Evolutionary conservation across 2,329 filamentous ascomycete species (phyloP).

Genomic region (Cytospora schulzeri): DNA sequence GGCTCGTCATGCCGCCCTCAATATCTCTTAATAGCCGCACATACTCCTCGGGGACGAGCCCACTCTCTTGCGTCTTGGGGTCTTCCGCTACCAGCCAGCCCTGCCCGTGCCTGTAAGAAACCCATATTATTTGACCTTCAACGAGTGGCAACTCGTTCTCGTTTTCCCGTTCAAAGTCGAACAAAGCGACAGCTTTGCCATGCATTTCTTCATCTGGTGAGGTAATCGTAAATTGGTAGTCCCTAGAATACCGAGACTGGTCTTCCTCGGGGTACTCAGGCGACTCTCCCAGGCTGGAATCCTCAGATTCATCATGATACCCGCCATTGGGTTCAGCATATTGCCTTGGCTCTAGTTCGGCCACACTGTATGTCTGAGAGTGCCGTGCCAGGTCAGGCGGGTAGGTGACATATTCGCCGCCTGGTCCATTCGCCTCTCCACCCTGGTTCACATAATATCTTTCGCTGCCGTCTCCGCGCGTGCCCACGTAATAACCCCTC

Average conservation of each 20-base stretch:
- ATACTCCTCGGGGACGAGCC: conserved; percentile 94
- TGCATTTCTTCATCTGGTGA: conserved; percentile 98
- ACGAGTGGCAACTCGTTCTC: conserved; percentile 92
- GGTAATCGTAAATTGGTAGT: conserved; percentile 93
- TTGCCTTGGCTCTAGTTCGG: conserved; percentile 48
- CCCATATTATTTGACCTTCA: conserved; percentile 94
- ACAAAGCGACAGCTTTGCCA: conserved; percentile 91
- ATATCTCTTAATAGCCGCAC: conserved; percentile 91
- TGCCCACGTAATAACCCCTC: conserved; percentile 67
- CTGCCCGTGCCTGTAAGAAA: conserved; percentile 93
- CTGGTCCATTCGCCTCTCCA: conserved; percentile 72
- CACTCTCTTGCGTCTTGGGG: conserved; percentile 89
- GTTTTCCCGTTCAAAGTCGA: conserved; percentile 93
- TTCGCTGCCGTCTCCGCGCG: conserved; percentile 71
- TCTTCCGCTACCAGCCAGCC: conserved; percentile 98
- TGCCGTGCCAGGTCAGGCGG: conserved; percentile 65
- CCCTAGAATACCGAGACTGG: conserved; percentile 80
- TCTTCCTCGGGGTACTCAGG: conserved; percentile 63
- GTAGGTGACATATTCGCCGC: conserved; percentile 81
- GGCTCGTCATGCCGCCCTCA: conserved; percentile 80
- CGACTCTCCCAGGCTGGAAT: conserved; percentile 61
- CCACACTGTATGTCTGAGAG: conserved; percentile 52
- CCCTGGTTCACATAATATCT: conserved; percentile 73
- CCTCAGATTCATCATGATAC: conserved; percentile 59
- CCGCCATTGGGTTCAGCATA: conserved; percentile 51